phyloP scores from a whole-genome alignment of 1,284 basidiomycete genomes.

The Marasmius sp. region DNA sequence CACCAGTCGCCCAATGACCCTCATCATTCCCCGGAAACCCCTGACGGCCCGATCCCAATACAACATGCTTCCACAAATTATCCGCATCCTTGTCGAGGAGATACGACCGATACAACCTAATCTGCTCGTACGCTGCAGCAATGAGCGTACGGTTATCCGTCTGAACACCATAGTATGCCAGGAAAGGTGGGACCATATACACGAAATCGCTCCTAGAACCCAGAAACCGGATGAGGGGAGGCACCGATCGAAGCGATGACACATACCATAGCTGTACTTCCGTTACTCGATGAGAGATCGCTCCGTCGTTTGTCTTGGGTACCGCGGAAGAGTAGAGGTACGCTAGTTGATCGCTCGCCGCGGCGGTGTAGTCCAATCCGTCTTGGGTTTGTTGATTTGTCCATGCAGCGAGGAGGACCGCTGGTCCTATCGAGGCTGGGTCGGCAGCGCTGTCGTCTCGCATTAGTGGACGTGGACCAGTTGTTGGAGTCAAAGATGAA shows the following conservation, averaged over 20 bases:
- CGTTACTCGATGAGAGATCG: conserved; percentile 74
- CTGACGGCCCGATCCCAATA: background rate
- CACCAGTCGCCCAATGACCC: background rate
- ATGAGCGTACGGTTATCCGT: conserved; percentile 70
- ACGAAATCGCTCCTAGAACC: conserved; percentile 67
- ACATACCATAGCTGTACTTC: conserved; percentile 71
- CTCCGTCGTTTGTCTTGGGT: conserved; percentile 71
- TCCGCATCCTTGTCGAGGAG: conserved; percentile 47
- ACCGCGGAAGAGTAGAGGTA: conserved; percentile 62
- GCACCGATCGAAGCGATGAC: background rate
- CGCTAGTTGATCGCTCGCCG: conserved; percentile 71
- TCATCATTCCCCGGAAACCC: background rate
- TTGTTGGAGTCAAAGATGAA: background rate
- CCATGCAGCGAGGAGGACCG: conserved; percentile 78
- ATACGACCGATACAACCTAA: conserved; percentile 74
- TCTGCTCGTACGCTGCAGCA: conserved; percentile 74
- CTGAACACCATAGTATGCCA: conserved; percentile 84
- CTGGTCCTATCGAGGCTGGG: conserved; percentile 80
- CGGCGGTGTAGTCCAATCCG: conserved; percentile 51
- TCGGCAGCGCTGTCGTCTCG: conserved; percentile 69
- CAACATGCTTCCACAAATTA: conserved; percentile 71
- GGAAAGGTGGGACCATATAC: conserved; percentile 91
- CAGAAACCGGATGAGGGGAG: background rate
- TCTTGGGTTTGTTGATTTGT: conserved; percentile 47
- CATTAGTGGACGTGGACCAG: conserved; percentile 52